These are phyloP conservation scores for Magnaporthiopsis incrustans DNA, from an alignment of 2,329 filamentous ascomycete genomes.

Conservation along the genomic window DNA sequence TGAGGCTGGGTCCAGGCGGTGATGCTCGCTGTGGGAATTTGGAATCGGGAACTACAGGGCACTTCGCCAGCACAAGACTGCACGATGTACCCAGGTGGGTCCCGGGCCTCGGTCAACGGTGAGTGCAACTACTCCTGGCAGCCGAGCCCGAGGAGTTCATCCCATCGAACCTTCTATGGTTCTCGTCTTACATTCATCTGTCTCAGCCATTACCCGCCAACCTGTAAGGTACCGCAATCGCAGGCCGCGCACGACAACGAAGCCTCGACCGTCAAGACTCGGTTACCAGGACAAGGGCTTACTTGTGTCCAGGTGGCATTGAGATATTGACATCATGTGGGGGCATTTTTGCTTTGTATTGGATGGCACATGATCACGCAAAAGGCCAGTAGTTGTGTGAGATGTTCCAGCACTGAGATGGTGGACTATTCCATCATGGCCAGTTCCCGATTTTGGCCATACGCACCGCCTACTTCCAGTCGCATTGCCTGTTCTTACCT, in stretches of 20 bases:
- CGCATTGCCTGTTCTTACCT: no score
- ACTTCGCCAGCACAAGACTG: not conserved
- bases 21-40: not conserved
- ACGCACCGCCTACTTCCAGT: no score
- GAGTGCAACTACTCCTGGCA: no score
- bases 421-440: no score
- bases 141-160: no score
- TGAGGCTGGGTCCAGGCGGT: not conserved
- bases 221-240: not conserved
- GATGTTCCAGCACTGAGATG: no score
- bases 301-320: not conserved
- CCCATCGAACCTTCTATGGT: not conserved
- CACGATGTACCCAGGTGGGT: not conserved
- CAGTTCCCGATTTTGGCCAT: no score
- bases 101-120: not conserved
- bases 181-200: not conserved
- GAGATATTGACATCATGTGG: not conserved
- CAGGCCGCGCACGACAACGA: not conserved
- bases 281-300: not conserved
- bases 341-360: not conserved
- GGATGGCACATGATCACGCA: not conserved
- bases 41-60: no score
- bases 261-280: not conserved
- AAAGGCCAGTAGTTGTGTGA: not conserved
- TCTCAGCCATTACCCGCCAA: not conserved